phyloP scores from a whole-genome alignment of 768 basidiomycete species.

The Mycena epipterygia region DNA sequence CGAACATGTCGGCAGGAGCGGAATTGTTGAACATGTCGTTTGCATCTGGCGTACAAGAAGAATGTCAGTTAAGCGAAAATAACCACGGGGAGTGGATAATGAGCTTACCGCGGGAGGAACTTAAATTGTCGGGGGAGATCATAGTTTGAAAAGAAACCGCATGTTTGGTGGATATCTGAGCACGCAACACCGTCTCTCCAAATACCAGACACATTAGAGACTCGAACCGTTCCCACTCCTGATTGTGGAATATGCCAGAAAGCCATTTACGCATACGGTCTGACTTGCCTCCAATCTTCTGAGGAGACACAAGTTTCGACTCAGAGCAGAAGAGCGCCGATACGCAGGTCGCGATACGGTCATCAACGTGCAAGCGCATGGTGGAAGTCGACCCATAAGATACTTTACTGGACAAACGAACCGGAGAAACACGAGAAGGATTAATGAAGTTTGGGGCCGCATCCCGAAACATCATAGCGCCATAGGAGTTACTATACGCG shows the following conservation, averaged over 20 bases:
- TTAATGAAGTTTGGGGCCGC: background rate
- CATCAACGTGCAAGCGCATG: background rate
- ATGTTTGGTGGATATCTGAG: too few species aligned
- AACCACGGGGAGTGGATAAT: too few species aligned
- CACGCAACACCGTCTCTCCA: too few species aligned
- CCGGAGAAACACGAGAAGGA: background rate
- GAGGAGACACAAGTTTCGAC: background rate
- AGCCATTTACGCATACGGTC: constrained; percentile 5
- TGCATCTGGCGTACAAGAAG: too few species aligned
- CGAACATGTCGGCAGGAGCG: too few species aligned
- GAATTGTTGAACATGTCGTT: too few species aligned
- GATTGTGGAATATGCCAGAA: constrained; percentile 7
- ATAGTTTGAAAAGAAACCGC: too few species aligned
- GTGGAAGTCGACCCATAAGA: background rate
- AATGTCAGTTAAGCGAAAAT: too few species aligned
- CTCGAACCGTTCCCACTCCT: constrained; percentile 26
- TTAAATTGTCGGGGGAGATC: too few species aligned
- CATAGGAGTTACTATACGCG: background rate
- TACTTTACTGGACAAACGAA: background rate
- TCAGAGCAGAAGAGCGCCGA: background rate
- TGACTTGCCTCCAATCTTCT: background rate
- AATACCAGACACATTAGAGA: too few species aligned
- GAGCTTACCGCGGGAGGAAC: too few species aligned
- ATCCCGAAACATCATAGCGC: background rate
- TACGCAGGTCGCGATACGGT: background rate